Evolutionary conservation across 2,329 filamentous ascomycete species (phyloP), one percentile per base, ranked within the genome.

Genomic region (Aspergillus tanneri): DNA sequence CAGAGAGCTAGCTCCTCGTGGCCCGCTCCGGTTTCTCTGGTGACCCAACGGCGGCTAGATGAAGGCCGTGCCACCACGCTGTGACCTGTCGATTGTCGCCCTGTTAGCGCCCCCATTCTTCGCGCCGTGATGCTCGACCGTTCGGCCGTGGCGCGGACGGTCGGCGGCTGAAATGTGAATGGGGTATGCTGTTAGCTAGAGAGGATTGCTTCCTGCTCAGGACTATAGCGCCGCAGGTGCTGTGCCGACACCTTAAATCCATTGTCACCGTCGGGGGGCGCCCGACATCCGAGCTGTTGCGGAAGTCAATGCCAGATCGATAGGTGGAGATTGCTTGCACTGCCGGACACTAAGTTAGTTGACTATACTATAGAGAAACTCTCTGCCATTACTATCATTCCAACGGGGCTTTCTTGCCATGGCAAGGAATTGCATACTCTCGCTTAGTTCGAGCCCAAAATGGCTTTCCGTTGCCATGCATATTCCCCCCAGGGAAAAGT

Each of bases 11-110:
- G n/a, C 40, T 30, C 30, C 39, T 44, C 28, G 36, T 30, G 18
- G 32, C 34, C 19, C 25, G 28, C 43, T 28, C 27, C 24, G 34
- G 37, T 44, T 28, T 11, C 4, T 18, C 18, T 39, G 27, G 40
- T 28, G 38, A 42, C 43, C 59, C 61, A 64, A 64, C 62, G 52
- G 63, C 63, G 63, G 57, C 50, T 60, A 62, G 52, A 45, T 37
- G 19, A 38, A 49, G 43, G 55, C 51, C 43, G 44, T 44, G 50
- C 49, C 53, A 47, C 36, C 36, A 18, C 34, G 35, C 40, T 46
- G 46, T 38, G 42, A 47, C 40, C 50, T 52, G 42, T 57, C 47
- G 46, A 53, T 52, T 53, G 49, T 51, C 50, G 52, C 56, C 54
- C 54, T 56, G 49, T 64, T 61, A 59, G 55, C 61, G 62, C 62